Percentiles rank a stretch among this genome's conserved stretches.
Conservation (phyloP, 2,329 filamentous ascomycete genomes). For the Fusarium sp. region DNA sequence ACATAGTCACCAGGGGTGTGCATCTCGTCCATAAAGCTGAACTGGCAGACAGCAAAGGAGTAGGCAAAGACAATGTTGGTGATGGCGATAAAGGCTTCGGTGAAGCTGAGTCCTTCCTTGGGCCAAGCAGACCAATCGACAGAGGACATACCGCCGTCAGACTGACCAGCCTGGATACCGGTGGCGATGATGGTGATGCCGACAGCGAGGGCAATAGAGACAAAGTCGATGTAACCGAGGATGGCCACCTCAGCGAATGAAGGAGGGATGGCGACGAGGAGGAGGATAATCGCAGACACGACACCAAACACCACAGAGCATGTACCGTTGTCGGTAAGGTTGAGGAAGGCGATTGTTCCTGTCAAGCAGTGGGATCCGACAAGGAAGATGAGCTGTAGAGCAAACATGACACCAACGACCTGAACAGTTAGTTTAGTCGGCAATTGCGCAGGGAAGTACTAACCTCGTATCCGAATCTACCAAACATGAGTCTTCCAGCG, state of each 20-base stretch:
- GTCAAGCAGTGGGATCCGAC: constrained; percentile 79
- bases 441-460: not conserved
- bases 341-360: constrained; percentile 76
- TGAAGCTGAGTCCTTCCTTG: constrained; percentile 60
- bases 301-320: constrained; percentile 62
- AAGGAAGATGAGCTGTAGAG: constrained; percentile 75
- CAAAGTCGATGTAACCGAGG: constrained; percentile 67
- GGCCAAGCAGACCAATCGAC: constrained; percentile 62
- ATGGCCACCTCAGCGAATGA: constrained; percentile 64
- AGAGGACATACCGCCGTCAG: constrained; percentile 49
- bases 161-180: constrained; percentile 58
- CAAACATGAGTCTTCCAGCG: constrained; percentile 72
- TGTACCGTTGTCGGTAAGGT: constrained; percentile 67
- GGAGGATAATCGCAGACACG: constrained; percentile 61
- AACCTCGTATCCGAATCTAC: constrained; percentile 68
- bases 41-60: constrained; percentile 66
- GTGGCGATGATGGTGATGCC: constrained; percentile 75
- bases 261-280: constrained; percentile 61
- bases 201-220: constrained; percentile 73
- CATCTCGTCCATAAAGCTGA: constrained; percentile 68
- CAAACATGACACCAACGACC: constrained; percentile 70
- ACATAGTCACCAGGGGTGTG: constrained; percentile 61
- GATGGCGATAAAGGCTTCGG: constrained; percentile 70
- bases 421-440: not conserved
- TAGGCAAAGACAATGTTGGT: constrained; percentile 80